Base-by-base conservation (phyloP, 768 basidiomycete species). In the Strobilomyces dryophilus region DNA sequence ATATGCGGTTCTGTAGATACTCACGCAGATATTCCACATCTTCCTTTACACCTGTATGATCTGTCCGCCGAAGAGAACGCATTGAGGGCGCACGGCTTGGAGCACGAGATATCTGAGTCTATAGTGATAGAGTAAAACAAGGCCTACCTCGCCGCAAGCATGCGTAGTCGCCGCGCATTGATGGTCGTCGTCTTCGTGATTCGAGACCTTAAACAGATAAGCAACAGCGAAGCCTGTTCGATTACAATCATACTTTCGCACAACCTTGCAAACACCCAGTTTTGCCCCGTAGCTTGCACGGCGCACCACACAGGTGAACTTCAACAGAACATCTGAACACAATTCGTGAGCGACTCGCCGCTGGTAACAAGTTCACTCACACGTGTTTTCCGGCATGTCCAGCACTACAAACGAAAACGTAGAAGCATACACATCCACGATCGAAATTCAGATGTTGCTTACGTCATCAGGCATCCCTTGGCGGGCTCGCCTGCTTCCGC, bases 381-480 rank as follows among this genome's bases (percentile, higher is more conserved):
- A 82, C 68, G 53, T 84, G 82, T 11, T 68, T 69, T 17, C 78
- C 80, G 34, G 74, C 60, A 61, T 84, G 83, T 1, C 83, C 82
- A 44, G 82, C 83, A 3, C 82, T 83, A 44, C 3, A 11, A 27
- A 47, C 12, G 29, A 18, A 34, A 6, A 29, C 29, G 44, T 29
- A 26, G 17, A 4, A 49, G 6, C 2, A 17, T 8, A 8, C 27
- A 21, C 18, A 18, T 14, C 8, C 3, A 10, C 26, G 5, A 32
- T 10, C 40, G 41, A 32, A n/a, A 14, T 37, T 9, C 10, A 14
- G 31, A 24, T 20, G 10, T 29, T 4, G 69, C 81, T 58, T 59
- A 83, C 81, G 65, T 68, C 56, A 77, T 71, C 10, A 76, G 67
- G 55, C 82, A 84, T 17, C 46, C 35, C 55, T 70, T 71, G 29